These are phyloP conservation scores for Peronosclerospora sorghi DNA, from an alignment of 352 stramenopile species.

Conservation along the genomic window DNA sequence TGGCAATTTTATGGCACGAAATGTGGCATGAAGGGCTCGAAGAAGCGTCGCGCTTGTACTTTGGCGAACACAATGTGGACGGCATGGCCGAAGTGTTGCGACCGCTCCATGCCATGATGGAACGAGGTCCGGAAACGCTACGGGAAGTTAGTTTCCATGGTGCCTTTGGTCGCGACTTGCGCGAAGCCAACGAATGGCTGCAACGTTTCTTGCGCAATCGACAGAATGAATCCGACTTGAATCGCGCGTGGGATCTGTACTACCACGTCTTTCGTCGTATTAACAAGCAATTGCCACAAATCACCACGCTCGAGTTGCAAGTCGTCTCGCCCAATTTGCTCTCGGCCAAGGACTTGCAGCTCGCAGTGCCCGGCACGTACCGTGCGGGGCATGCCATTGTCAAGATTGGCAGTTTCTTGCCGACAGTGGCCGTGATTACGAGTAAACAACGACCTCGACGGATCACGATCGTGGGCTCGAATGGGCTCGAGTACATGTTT, in stretches of 20 bases:
- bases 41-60: slow-evolving; percentile 94
- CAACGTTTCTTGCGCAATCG: slow-evolving; percentile 49
- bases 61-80: slow-evolving; percentile 93
- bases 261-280: slow-evolving; percentile 94
- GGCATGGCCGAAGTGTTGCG: slow-evolving; percentile 92
- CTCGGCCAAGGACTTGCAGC: slow-evolving; percentile 85
- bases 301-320: slow-evolving; percentile 94
- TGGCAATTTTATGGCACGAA: slow-evolving; percentile 98
- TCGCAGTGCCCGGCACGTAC: slow-evolving; percentile 93
- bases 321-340: slow-evolving; percentile 92
- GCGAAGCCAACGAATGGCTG: slow-evolving; percentile 73
- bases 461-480: slow-evolving; percentile 92
- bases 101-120: slow-evolving; percentile 89
- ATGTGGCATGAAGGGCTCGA: slow-evolving; percentile 98
- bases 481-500: slow-evolving; percentile 98
- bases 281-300: slow-evolving; percentile 83
- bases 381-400: slow-evolving; percentile 55
- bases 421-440: slow-evolving; percentile 92
- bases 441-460: slow-evolving; percentile 95
- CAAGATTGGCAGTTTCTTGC: slow-evolving; percentile 84
- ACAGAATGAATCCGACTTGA: slow-evolving; percentile 76
- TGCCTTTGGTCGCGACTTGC: slow-evolving; percentile 87
- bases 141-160: slow-evolving; percentile 77
- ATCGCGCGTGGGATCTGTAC: slow-evolving; percentile 97
- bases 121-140: slow-evolving; percentile 74